Base-by-base conservation (phyloP, 2,329 filamentous ascomycete species). In the Emergomyces pasteurianus region DNA sequence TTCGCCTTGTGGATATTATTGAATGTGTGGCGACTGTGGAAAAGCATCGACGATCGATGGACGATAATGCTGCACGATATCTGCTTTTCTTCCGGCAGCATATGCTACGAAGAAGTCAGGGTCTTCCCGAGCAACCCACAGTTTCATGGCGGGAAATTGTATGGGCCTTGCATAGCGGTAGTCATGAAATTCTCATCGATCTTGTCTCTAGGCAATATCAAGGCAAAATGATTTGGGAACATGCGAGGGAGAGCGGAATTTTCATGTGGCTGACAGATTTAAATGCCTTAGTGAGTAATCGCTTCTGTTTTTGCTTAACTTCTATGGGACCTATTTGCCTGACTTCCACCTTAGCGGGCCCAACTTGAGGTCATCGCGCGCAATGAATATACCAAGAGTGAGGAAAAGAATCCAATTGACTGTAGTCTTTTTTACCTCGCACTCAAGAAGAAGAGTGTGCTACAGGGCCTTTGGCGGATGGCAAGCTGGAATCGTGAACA, bases 381-480 rank as follows among this genome's bases (percentile, higher is more conserved):
- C 50, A 96, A 94, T 65, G 91, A 97, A 70, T 99, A 97, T 73
- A 91, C 90, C 18, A 90, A 89, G 66, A 86, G 85, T 26, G 90
- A 96, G 38, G 83, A 88, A 61, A 94, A 91, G 72, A 92, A 95
- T 67, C 94, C 94, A 0, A 84, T 95, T 9, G 88, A 96, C 68
- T 97, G 94, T 74, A 90, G 87, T 65, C 77, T 99, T 9, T 95
- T 88, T 75, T 99, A 97, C 72, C 80, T 99, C 21, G 92, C 95
- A 0, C 80, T 99, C 14, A 84, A 82, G 65, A 97, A 96, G 78
- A 99, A 99, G 73, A 82, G 88, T 2, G 88, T 97, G 0, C 82
- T 99, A 1, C 84, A 95, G 65, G 92, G 91, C 0, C 79, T 99
- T 0, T 99, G 94, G 94, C 85, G 95, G 21, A 96, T 97, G 83